Evolutionary conservation across 495 filamentous ascomycete species (phyloP), one percentile per base, ranked within the genome.

Genomic region (Hyaloscypha finlandica): DNA sequence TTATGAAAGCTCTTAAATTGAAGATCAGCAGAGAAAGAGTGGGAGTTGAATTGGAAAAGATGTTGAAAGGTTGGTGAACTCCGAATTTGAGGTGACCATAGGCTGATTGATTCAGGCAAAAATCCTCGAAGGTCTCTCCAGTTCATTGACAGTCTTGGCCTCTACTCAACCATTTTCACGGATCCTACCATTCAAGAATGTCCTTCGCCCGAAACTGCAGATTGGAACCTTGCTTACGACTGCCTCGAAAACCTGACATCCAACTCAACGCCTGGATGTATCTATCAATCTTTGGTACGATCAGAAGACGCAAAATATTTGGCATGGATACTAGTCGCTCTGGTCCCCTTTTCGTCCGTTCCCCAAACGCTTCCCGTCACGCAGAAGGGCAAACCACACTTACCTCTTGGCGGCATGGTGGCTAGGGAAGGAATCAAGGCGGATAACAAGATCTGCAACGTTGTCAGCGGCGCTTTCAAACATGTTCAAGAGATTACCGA

Each of bases 11-110:
- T 22, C 78, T 99, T n/a, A 86, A 82, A 67, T 74, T 90, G 5
- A 99, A 99, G 76, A 98, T 99, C 63, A 97, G 90, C 70, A 86
- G 93, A 35, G 95, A 99, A 75, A 82, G 95, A 56, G 84, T 98
- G 3, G 90, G 91, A 1, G 81, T 86, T 4, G 95, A 99, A 75
- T 52, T 96, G 8, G 89, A 91, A 67, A 98, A 98, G 78, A 97
- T 96, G 91, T 81, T 99, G 32, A 89, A 84, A 75, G 92, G 92
- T 89, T 58, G 32, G 59, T 65, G 14, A 9, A 39, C 14, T n/a
- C 66, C 45, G 68, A 51, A 45, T 48, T 35, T 4, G 4, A 25
- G 56, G 31, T 59, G 58, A 42, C n/a, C 11, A 63, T 55, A 25
- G 25, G 35, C 59, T 59, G 68, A 37, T 39, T 68, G 6, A 48